A percentile compares a stretch with the other conserved stretches of the same genome.
Evolutionary conservation across 371 early-diverging fungal genomes (phyloP).

Genomic region (Mucor lusitanicus): DNA sequence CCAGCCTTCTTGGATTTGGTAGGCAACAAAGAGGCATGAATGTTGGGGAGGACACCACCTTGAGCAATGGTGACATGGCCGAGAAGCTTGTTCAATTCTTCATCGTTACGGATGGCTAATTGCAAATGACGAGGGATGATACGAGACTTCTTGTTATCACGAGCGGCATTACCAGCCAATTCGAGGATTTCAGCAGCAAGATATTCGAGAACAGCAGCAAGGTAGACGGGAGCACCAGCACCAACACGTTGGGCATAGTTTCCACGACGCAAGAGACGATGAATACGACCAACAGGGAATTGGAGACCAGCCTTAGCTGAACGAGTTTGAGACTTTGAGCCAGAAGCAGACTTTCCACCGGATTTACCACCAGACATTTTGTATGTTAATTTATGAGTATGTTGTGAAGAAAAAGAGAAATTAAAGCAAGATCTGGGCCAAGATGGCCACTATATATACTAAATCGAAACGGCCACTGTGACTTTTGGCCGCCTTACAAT

Average conservation of each 20-base stretch:
- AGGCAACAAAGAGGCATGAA: slow-evolving; percentile 73
- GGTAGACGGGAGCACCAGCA: slow-evolving; percentile 94
- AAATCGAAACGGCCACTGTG: neutral
- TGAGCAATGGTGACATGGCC: slow-evolving; percentile 87
- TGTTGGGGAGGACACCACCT: slow-evolving; percentile 90
- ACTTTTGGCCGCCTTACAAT: neutral
- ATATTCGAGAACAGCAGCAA: slow-evolving; percentile 96
- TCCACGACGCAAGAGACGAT: slow-evolving; percentile 93
- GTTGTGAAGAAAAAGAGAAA: slow-evolving; percentile 16
- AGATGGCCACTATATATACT: slow-evolving; percentile 4
- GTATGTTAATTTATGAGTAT: slow-evolving; percentile 8
- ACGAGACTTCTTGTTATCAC: slow-evolving; percentile 96
- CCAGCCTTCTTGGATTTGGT: slow-evolving; percentile 76
- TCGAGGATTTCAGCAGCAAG: slow-evolving; percentile 96
- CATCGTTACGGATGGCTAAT: slow-evolving; percentile 95
- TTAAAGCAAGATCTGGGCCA: neutral
- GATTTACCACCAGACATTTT: slow-evolving; percentile 55
- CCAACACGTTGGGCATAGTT: slow-evolving; percentile 96
- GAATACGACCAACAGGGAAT: slow-evolving; percentile 97
- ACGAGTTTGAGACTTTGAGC: slow-evolving; percentile 63
- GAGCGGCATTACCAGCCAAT: slow-evolving; percentile 95
- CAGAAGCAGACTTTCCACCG: slow-evolving; percentile 56
- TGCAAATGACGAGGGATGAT: slow-evolving; percentile 92
- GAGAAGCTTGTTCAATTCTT: slow-evolving; percentile 95
- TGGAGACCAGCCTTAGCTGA: slow-evolving; percentile 88